Evolutionary conservation across 1,284 basidiomycete species (phyloP).

Genomic region (Veloboletus limbatus): DNA sequence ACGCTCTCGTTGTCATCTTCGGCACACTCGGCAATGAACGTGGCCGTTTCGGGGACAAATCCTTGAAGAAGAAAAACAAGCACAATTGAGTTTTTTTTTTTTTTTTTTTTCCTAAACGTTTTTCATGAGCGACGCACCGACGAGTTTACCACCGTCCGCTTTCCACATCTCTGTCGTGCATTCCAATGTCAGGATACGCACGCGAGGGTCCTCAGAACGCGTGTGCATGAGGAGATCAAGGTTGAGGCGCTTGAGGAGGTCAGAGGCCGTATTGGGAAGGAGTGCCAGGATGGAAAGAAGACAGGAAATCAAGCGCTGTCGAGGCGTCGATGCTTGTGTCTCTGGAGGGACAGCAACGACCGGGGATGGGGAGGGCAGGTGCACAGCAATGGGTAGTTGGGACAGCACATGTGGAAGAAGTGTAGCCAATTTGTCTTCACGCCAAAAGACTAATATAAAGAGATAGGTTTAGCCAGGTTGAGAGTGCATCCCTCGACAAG

Average conservation of each 20-base stretch:
- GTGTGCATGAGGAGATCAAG: constrained; percentile 84
- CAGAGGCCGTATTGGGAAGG: constrained; percentile 24
- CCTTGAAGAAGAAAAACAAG: constrained; percentile 38
- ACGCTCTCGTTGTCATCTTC: constrained; percentile 83
- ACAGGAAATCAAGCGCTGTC: constrained; percentile 16
- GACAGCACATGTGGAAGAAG: constrained; percentile 27
- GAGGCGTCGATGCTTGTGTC: constrained; percentile 6
- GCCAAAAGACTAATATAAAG: constrained; percentile 75
- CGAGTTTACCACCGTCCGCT: constrained; percentile 66
- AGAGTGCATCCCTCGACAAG: background rate
- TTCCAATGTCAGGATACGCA: constrained; percentile 68
- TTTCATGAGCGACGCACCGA: constrained; percentile 48
- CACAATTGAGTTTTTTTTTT: background rate
- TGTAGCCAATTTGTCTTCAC: constrained; percentile 68
- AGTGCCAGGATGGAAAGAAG: constrained; percentile 18
- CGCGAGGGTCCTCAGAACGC: constrained; percentile 69
- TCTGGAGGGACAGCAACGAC: background rate
- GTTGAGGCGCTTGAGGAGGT: constrained; percentile 78
- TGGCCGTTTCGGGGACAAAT: constrained; percentile 72
- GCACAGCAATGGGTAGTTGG: constrained; percentile 22
- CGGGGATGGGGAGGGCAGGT: constrained; percentile 4
- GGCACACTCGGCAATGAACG: constrained; percentile 79
- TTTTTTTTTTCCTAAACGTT: too few species aligned
- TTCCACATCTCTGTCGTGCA: constrained; percentile 79
- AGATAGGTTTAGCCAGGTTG: background rate